phyloP scores from a whole-genome alignment of 805 yeast genomes.

The Hagleromyces aurorensis region DNA sequence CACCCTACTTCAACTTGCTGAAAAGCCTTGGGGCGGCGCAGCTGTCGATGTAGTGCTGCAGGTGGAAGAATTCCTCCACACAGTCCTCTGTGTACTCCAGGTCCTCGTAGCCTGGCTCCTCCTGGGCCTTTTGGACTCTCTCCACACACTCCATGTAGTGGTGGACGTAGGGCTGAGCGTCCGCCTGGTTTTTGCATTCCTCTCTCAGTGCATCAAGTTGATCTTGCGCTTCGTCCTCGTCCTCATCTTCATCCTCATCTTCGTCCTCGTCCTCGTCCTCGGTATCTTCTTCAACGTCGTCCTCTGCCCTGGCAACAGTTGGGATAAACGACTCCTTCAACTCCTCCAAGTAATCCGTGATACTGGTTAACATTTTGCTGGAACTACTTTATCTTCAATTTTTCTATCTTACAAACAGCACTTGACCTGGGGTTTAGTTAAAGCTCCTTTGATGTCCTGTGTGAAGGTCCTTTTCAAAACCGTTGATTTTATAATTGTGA shows the following conservation, averaged over 20 bases:
- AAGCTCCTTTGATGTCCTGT: too few relatives aligned
- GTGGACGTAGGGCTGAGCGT: conserved; percentile 68
- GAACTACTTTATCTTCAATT: conserved; percentile 14
- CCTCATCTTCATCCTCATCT: conserved; percentile 63
- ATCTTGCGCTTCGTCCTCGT: conserved; percentile 62
- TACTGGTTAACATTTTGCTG: conserved; percentile 30
- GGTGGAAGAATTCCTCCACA: conserved; percentile 95
- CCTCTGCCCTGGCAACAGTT: conserved; percentile 75
- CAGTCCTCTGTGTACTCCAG: conserved; percentile 90
- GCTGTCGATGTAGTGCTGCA: conserved; percentile 87
- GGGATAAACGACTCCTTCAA: conserved; percentile 75
- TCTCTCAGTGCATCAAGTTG: conserved; percentile 55
- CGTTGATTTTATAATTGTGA: too few relatives aligned
- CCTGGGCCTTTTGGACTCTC: conserved; percentile 83
- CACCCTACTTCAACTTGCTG: conserved; percentile 65
- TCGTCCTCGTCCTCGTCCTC: conserved; percentile 37
- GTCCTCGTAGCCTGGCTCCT: conserved; percentile 77
- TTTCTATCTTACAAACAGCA: too few relatives aligned
- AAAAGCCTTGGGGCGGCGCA: conserved; percentile 88
- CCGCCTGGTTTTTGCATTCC: conserved; percentile 60
- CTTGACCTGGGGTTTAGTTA: too few relatives aligned
- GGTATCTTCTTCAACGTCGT: conserved; percentile 29
- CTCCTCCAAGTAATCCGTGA: conserved; percentile 43
- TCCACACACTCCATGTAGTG: conserved; percentile 93
- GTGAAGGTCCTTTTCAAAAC: too few relatives aligned